A percentile compares a stretch with the other conserved stretches of the same genome.
Evolutionary conservation across 2,329 filamentous ascomycete species (phyloP).

Genomic region (Alternaria solani): DNA sequence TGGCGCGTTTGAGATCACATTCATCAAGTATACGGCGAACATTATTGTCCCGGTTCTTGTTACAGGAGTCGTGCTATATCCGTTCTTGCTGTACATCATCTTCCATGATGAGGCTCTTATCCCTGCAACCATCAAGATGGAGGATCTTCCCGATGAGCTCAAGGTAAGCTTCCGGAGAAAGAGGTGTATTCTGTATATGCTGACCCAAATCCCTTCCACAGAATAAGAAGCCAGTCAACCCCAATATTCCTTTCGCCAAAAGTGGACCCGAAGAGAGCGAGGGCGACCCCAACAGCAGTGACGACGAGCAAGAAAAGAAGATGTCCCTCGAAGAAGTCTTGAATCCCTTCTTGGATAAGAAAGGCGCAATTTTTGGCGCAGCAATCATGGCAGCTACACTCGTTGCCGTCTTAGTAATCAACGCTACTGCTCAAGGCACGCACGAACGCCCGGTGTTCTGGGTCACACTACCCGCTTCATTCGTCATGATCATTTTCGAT

Average conservation of each 20-base stretch:
- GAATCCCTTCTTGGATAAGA: slow-evolving; percentile 76
- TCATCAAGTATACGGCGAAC: slow-evolving; percentile 78
- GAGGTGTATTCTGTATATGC: not conserved
- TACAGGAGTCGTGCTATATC: slow-evolving; percentile 74
- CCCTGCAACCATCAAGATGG: slow-evolving; percentile 71
- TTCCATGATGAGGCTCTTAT: slow-evolving; percentile 71
- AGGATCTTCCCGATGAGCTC: slow-evolving; percentile 68
- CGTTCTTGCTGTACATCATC: slow-evolving; percentile 73
- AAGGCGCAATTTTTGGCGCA: slow-evolving; percentile 69
- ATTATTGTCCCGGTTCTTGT: slow-evolving; percentile 76
- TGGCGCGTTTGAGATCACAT: slow-evolving; percentile 75
- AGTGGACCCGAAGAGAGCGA: slow-evolving; percentile 64
- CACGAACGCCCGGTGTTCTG: slow-evolving; percentile 69
- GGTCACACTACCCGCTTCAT: slow-evolving; percentile 73
- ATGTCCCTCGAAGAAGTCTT: slow-evolving; percentile 75
- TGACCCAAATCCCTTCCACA: not conserved
- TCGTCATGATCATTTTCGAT: slow-evolving; percentile 75
- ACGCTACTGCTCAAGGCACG: slow-evolving; percentile 64
- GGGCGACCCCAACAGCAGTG: slow-evolving; percentile 53
- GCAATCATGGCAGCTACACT: slow-evolving; percentile 73
- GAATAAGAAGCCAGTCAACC: slow-evolving; percentile 69
- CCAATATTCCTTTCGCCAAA: slow-evolving; percentile 73
- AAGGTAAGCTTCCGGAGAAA: slow-evolving; percentile 33
- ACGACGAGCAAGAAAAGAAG: slow-evolving; percentile 60
- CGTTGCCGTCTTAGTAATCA: slow-evolving; percentile 70